Percentiles rank a stretch among this genome's conserved stretches.
These are phyloP conservation scores for Hypomyces perniciosus DNA, from an alignment of 2,329 filamentous ascomycete genomes.

Conservation along the genomic window DNA sequence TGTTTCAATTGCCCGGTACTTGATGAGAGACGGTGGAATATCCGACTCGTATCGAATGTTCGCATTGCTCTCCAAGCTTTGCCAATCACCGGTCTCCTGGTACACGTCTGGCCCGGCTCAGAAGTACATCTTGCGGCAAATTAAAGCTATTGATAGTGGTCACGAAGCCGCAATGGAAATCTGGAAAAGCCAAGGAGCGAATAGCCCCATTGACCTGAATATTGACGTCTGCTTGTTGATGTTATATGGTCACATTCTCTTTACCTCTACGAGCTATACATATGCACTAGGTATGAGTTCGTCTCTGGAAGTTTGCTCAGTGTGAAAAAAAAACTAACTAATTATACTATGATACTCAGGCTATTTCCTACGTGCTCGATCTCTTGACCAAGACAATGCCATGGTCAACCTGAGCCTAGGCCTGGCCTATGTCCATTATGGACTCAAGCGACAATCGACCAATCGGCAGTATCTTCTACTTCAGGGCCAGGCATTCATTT, in stretches of 20 bases:
- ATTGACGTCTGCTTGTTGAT: constrained; percentile 79
- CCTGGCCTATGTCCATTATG: constrained; percentile 80
- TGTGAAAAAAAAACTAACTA: not conserved
- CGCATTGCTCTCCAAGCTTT: constrained; percentile 68
- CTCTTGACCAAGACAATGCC: constrained; percentile 69
- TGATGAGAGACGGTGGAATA: constrained; percentile 77
- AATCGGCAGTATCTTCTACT: constrained; percentile 84
- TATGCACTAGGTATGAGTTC: constrained; percentile 62
- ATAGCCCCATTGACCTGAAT: constrained; percentile 18
- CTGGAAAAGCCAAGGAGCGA: constrained; percentile 20
- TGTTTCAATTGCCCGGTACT: constrained; percentile 67
- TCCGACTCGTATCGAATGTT: constrained; percentile 83
- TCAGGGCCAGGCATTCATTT: constrained; percentile 78
- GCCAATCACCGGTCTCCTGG: constrained; percentile 64
- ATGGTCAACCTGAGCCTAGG: constrained; percentile 77
- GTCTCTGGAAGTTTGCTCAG: too few relatives aligned
- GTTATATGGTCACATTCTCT: constrained; percentile 85
- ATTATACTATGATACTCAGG: constrained; percentile 33
- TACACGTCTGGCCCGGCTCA: constrained; percentile 78
- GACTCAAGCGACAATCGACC: constrained; percentile 80
- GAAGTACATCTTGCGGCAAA: constrained; percentile 86
- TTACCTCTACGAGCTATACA: constrained; percentile 74
- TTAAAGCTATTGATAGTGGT: constrained; percentile 77
- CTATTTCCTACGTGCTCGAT: constrained; percentile 76
- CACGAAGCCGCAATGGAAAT: constrained; percentile 34